Conservation (phyloP, 371 early-diverging fungal genomes). For the Mortierella sp. region DNA sequence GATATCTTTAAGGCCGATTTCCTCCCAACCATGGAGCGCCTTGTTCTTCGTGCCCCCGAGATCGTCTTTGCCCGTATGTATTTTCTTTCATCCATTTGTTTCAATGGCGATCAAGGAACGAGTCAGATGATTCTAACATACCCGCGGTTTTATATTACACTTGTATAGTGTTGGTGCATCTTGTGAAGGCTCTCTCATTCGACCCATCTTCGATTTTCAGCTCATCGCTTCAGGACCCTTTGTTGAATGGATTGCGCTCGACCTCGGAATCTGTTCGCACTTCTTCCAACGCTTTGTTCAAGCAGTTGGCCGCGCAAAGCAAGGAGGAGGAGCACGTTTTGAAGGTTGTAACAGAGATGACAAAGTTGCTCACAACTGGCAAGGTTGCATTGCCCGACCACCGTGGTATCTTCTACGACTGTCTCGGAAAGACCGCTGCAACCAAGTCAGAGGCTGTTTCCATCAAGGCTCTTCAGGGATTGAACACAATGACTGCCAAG, state of each 20-base stretch:
- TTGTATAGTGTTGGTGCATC: slow-evolving; percentile 63
- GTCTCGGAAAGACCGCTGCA: slow-evolving; percentile 66
- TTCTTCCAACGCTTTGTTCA: slow-evolving; percentile 71
- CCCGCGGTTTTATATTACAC: slow-evolving; percentile 12
- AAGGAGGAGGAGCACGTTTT: slow-evolving; percentile 64
- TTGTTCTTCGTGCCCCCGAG: slow-evolving; percentile 92
- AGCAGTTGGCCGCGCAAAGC: slow-evolving; percentile 65
- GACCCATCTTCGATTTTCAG: slow-evolving; percentile 75
- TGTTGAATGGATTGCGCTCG: slow-evolving; percentile 77
- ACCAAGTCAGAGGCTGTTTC: slow-evolving; percentile 69
- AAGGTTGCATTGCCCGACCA: slow-evolving; percentile 78
- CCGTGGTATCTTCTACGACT: slow-evolving; percentile 70
- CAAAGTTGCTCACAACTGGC: slow-evolving; percentile 69
- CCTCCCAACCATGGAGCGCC: slow-evolving; percentile 75
- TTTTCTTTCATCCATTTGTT: neutral
- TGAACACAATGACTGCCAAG: slow-evolving; percentile 78
- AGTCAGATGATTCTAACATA: neutral
- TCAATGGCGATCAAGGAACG: neutral
- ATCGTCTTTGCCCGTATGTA: slow-evolving; percentile 75
- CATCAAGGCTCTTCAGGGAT: slow-evolving; percentile 70
- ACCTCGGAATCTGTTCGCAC: slow-evolving; percentile 71
- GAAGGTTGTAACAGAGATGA: slow-evolving; percentile 72
- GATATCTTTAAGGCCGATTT: slow-evolving; percentile 67
- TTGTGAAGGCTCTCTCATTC: slow-evolving; percentile 67
- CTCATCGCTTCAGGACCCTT: slow-evolving; percentile 74